phyloP scores from a whole-genome alignment of 2,329 filamentous ascomycete species.

The Xylariomycetidae sp. region DNA sequence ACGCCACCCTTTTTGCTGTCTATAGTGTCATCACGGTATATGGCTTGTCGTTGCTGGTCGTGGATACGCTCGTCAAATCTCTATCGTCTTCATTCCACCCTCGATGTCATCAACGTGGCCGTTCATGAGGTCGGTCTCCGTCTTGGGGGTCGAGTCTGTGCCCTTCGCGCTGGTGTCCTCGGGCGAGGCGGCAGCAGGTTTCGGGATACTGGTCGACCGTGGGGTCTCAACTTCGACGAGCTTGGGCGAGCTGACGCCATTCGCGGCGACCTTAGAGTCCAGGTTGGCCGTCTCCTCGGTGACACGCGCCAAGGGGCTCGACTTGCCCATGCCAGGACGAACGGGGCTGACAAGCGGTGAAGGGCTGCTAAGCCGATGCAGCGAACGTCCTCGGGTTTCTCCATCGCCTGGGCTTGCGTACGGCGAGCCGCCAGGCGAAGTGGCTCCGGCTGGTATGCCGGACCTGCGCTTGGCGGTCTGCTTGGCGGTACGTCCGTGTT shows the following conservation, averaged over 20 bases:
- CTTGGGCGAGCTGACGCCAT: slow-evolving; percentile 39
- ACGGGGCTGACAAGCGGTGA: slow-evolving; percentile 61
- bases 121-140: slow-evolving; percentile 22
- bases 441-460: slow-evolving; percentile 34
- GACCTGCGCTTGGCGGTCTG: slow-evolving; percentile 47
- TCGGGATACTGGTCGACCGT: slow-evolving; percentile 39
- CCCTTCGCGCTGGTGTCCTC: slow-evolving; percentile 32
- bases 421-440: slow-evolving; percentile 45
- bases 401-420: slow-evolving; percentile 62
- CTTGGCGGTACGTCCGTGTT: slow-evolving; percentile 64
- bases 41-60: slow-evolving; percentile 21
- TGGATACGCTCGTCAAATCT: slow-evolving; percentile 41
- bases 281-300: slow-evolving; percentile 55
- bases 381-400: slow-evolving; percentile 62
- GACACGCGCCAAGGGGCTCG: slow-evolving; percentile 67
- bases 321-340: slow-evolving; percentile 58
- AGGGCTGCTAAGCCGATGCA: slow-evolving; percentile 62
- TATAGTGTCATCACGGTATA: slow-evolving; percentile 23
- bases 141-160: slow-evolving; percentile 29
- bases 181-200: slow-evolving; percentile 24
- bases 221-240: slow-evolving; percentile 53
- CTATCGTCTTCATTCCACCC: slow-evolving; percentile 55
- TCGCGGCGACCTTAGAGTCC: slow-evolving; percentile 18
- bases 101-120: slow-evolving; percentile 40
- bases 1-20: slow-evolving; percentile 21